Conservation (phyloP, 805 yeast genomes). For the Wickerhamomyces pijperi region DNA sequence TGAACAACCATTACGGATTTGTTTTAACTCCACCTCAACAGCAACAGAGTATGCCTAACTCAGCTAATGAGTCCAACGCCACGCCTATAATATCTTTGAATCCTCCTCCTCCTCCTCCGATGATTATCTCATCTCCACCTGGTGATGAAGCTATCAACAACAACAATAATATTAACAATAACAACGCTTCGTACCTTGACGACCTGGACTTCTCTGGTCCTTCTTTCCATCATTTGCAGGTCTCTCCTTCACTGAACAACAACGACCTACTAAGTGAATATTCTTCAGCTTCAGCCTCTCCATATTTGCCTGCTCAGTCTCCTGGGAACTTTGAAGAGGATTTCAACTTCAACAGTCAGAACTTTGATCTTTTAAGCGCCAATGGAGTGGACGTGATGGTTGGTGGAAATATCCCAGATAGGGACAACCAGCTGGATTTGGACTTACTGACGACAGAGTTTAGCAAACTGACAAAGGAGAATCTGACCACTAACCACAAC, state of each 20-base stretch:
- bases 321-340: slow-evolving; percentile 13
- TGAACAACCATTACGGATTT: background rate
- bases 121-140: slow-evolving; percentile 13
- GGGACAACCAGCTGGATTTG: background rate
- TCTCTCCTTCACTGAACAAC: slow-evolving; percentile 4
- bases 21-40: background rate
- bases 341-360: background rate
- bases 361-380: background rate
- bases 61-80: background rate
- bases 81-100: background rate
- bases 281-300: slow-evolving; percentile 14
- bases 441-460: slow-evolving; percentile 5
- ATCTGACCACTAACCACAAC: slow-evolving; percentile 5
- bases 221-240: slow-evolving; percentile 10
- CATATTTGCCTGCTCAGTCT: slow-evolving; percentile 12
- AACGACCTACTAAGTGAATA: slow-evolving; percentile 9
- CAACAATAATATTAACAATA: background rate
- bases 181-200: slow-evolving; percentile 5
- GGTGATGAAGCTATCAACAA: slow-evolving; percentile 2
- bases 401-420: background rate
- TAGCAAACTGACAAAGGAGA: slow-evolving; percentile 13
- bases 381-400: background rate
- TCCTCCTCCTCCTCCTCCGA: slow-evolving; percentile 3
- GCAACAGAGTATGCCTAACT: background rate
- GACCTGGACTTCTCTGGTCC: slow-evolving; percentile 8